phyloP scores from a whole-genome alignment of 2,329 filamentous ascomycete species.

The Penicillium sp. region DNA sequence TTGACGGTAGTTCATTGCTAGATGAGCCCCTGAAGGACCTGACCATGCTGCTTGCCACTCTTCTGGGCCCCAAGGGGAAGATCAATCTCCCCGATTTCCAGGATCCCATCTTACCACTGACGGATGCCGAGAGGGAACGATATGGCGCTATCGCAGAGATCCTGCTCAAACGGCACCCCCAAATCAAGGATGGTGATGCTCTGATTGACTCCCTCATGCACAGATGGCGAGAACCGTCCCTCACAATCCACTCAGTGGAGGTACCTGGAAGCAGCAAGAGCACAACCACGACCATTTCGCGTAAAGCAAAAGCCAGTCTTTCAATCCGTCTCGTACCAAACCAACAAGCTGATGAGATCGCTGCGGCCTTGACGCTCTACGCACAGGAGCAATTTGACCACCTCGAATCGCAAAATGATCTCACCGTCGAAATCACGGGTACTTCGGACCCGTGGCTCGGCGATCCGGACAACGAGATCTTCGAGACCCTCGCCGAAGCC shows the following conservation, averaged over 20 bases:
- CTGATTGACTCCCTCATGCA: conserved; percentile 88
- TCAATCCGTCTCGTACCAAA: conserved; percentile 93
- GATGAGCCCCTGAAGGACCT: conserved; percentile 93
- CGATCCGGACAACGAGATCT: conserved; percentile 87
- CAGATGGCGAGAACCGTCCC: conserved; percentile 90
- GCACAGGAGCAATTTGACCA: conserved; percentile 72
- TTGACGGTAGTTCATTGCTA: conserved; percentile 89
- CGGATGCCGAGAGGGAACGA: conserved; percentile 73
- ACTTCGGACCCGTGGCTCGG: conserved; percentile 96
- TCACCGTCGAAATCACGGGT: conserved; percentile 86
- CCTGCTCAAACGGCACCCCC: conserved; percentile 72
- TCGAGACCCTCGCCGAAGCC: conserved; percentile 82
- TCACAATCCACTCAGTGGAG: conserved; percentile 92
- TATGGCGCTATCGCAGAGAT: conserved; percentile 85
- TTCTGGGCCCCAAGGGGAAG: conserved; percentile 80
- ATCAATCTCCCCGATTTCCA: conserved; percentile 90
- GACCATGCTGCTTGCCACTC: conserved; percentile 77
- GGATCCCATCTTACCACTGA: conserved; percentile 77
- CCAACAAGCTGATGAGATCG: conserved; percentile 82
- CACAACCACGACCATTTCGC: conserved; percentile 82
- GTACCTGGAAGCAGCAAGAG: conserved; percentile 80
- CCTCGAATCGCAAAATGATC: conserved; percentile 78
- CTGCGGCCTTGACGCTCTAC: conserved; percentile 68
- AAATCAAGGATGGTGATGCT: conserved; percentile 66
- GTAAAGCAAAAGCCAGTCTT: conserved; percentile 83